phyloP scores from a whole-genome alignment of 1,139 yeast genomes.

The Candida dubliniensis region DNA sequence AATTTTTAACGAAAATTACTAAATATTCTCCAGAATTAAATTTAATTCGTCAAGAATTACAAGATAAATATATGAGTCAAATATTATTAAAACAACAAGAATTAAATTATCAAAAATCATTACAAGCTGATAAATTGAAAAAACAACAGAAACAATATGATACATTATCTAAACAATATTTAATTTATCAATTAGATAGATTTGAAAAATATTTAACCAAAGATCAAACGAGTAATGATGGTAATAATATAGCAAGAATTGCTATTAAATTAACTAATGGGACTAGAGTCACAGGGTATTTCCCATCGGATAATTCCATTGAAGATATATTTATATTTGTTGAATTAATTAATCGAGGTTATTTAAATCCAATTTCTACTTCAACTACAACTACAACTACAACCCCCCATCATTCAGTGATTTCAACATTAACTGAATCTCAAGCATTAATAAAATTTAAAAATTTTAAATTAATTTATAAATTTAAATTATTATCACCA shows the following conservation, averaged over 20 bases:
- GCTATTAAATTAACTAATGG: constrained; percentile 62
- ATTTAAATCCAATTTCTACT: constrained; percentile 22
- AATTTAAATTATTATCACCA: constrained; percentile 37
- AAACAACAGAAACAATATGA: constrained; percentile 21
- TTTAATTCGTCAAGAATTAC: constrained; percentile 59
- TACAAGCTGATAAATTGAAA: constrained; percentile 53
- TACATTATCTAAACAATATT: constrained; percentile 28
- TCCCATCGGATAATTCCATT: constrained; percentile 45
- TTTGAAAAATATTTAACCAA: constrained; percentile 26
- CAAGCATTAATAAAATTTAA: constrained; percentile 23
- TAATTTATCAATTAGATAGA: constrained; percentile 50
- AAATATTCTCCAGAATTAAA: constrained; percentile 64
- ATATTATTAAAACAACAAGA: constrained; percentile 73
- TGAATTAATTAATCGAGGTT: constrained; percentile 39
- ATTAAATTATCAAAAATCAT: constrained; percentile 68
- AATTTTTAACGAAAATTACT: constrained; percentile 44
- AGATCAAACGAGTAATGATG: constrained; percentile 1
- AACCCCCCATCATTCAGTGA: constrained; percentile 28
- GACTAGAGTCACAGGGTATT: constrained; percentile 45
- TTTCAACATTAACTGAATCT: constrained; percentile 40
- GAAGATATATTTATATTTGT: constrained; percentile 63
- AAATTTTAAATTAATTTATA: constrained; percentile 26
- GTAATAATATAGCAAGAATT: constrained; percentile 40
- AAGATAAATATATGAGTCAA: constrained; percentile 60
- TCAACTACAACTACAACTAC: constrained; percentile 6